Evolutionary conservation across 2,329 filamentous ascomycete species (phyloP), one percentile per base, ranked within the genome.

Genomic region (Talaromyces sp.): DNA sequence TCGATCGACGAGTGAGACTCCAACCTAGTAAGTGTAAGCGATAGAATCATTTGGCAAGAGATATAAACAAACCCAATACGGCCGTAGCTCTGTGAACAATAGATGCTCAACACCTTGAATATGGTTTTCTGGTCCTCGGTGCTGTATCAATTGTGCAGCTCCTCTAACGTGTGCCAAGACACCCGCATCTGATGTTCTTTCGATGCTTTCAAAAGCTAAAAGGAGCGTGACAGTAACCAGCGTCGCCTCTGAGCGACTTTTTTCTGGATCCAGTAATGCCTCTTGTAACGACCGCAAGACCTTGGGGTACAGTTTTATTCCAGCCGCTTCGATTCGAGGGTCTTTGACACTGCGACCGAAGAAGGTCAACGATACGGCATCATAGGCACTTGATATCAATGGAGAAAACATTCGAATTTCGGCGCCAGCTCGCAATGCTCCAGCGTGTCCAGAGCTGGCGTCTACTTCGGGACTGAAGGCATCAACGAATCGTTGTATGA

Each of bases 351-450:
- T 75, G 7, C 76, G 72, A n/a, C 77, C 77, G 67, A 76, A 77
- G 47, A 77, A 78, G 0, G 75, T 74, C n/a, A 76, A 68, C 2
- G 76, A 76, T 1, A 78, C 77, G 9, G 75, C 73, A 52, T 77
- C 72, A 59, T 76, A 78, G 0, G 76, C 76, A 60, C 76, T 75
- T 1, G 69, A 69, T 10, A 78, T 72, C 13, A 78, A 69, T 2
- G 77, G 76, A 0, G 76, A 78, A 43, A 78, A 78, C 75, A 78
- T 78, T 58, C 77, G 75, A 54, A 78, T 78, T 14, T 70, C 73
- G 0, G 76, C 77, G 4, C 75, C 77, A 13, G 73, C 72, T 39
- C 77, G 73, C 19, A 78, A 60, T 16, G 76, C 76, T 22, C 75
- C 75, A 3, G 77, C 76, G 22, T 71, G 72, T 4, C 76, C 76